Evolutionary conservation across 768 basidiomycete genomes (phyloP), one percentile per base, ranked within the genome.

Genomic region (Tricholoma furcatifolium): DNA sequence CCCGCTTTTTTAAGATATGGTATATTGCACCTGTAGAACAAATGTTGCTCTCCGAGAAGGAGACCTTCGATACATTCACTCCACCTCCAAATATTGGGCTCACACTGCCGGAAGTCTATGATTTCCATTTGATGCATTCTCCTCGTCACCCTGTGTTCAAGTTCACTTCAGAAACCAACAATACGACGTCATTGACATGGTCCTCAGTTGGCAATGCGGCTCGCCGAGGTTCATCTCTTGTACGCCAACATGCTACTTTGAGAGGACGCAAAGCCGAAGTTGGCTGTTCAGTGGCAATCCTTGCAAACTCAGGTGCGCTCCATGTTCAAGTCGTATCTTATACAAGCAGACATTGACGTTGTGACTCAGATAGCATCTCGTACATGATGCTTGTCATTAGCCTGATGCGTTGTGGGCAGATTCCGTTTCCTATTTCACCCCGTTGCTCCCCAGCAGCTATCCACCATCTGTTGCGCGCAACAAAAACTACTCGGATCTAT

Each of bases 371-470:
- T 41, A n/a, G 38, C 9, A 50, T 50, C 15, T 39, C 48, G 7
- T 50, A 50, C 38, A 11, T 50, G 38, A 20, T 43, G 10, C 31
- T 42, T 8, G 40, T 50, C 49, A 31, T 41, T 15, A 41, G 49
- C 31, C 34, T 50, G 40, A 50, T 50, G 40, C 27, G 31, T 15
- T 50, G 49, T 50, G 49, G 49, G 3, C 31, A 43, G 10, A 42
- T 50, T 41, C 41, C 49, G 31, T 43, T 50, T 30, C 49, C 40
- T 4, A 54, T 54, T 21, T 54, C 46, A 8, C 46, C 46, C 30
- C 31, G 47, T 23, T 42, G 45, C 35, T 53, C 51, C 23, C 23
- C 51, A 4, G 51, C 45, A 27, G 34, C 51, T 21, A 34, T 53
- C 10, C 15, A 38, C 5, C 51, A 47, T 40, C 51, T 53, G 6